These are phyloP conservation scores for Irpex rosettiformis DNA, from an alignment of 1,284 basidiomycete genomes.

Conservation along the genomic window DNA sequence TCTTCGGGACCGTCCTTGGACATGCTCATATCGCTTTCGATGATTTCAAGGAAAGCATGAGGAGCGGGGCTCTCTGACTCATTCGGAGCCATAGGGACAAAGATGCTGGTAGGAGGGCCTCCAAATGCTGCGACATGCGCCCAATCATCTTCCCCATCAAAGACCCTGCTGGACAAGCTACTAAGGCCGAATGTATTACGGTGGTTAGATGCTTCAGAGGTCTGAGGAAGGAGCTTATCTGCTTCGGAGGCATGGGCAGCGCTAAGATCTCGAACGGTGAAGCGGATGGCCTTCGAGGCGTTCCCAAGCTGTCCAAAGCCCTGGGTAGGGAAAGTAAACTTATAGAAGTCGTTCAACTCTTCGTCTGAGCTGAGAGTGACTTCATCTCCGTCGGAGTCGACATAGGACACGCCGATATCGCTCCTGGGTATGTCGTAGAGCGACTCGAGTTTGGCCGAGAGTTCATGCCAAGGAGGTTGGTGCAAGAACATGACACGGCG, in stretches of 20 bases:
- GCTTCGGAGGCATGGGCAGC: constrained; percentile 29
- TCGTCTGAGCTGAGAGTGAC: constrained; percentile 70
- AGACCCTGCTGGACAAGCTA: constrained; percentile 12
- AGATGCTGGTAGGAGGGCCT: constrained; percentile 22
- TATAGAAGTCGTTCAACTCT: constrained; percentile 62
- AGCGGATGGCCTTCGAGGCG: constrained; percentile 40
- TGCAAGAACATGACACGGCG: constrained; percentile 54
- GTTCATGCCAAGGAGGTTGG: constrained; percentile 49
- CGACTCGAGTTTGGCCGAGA: constrained; percentile 50
- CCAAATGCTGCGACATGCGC: constrained; percentile 39
- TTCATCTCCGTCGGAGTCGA: constrained; percentile 66
- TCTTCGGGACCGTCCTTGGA: constrained; percentile 27
- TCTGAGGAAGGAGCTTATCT: constrained; percentile 34
- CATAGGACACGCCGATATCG: constrained; percentile 62
- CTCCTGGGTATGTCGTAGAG: constrained; percentile 56
- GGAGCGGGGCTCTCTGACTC: constrained; percentile 31
- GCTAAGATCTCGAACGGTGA: constrained; percentile 60
- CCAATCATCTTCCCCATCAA: constrained; percentile 49
- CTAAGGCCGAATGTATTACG: constrained; percentile 50
- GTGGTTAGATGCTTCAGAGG: constrained; percentile 22
- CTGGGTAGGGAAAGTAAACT: constrained; percentile 15
- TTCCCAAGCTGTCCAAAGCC: constrained; percentile 2
- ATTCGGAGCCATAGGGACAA: constrained; percentile 8
- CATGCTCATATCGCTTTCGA: constrained; percentile 45
- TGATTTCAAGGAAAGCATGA: constrained; percentile 62